Evolutionary conservation across 1,284 basidiomycete genomes (phyloP).

Genomic region (Cryptococcus amylolentus): DNA sequence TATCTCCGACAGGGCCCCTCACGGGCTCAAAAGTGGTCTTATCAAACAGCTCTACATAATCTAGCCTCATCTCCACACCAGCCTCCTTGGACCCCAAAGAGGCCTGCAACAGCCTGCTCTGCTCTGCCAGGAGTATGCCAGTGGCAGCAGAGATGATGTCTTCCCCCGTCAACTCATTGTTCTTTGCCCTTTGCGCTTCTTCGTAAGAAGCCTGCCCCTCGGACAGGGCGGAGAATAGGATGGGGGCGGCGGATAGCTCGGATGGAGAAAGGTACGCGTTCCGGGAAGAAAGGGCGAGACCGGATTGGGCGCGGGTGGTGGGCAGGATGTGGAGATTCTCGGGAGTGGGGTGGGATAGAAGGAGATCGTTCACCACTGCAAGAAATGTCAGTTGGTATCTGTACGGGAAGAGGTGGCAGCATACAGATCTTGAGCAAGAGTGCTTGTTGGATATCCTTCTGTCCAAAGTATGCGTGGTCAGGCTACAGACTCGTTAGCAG

Average conservation of each 20-base stretch:
- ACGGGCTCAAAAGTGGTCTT: constrained; percentile 60
- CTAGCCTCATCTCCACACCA: constrained; percentile 63
- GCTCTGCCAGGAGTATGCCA: constrained; percentile 29
- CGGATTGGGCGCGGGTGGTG: constrained; percentile 63
- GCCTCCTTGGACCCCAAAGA: constrained; percentile 30
- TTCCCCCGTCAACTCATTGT: constrained; percentile 52
- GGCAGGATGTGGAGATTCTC: constrained; percentile 75
- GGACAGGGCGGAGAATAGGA: constrained; percentile 66
- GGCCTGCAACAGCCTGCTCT: constrained; percentile 45
- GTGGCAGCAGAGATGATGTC: constrained; percentile 55
- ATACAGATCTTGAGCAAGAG: constrained; percentile 71
- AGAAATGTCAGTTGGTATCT: neutral
- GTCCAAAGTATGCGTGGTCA: constrained; percentile 89
- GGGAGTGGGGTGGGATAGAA: constrained; percentile 69
- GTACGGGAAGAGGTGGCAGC: constrained; percentile 8
- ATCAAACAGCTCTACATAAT: constrained; percentile 89
- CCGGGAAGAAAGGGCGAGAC: constrained; percentile 82
- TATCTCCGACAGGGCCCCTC: constrained; percentile 32
- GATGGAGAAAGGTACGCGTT: constrained; percentile 74
- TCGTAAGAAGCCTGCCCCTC: constrained; percentile 46
- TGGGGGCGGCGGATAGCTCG: constrained; percentile 67
- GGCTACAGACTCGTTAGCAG: constrained; percentile 57
- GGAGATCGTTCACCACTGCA: constrained; percentile 69
- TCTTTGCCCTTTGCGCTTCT: neutral
- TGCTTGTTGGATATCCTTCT: constrained; percentile 98